Base-by-base conservation (phyloP, 768 basidiomycete species). In the Brasilioporus rufonigricans region DNA sequence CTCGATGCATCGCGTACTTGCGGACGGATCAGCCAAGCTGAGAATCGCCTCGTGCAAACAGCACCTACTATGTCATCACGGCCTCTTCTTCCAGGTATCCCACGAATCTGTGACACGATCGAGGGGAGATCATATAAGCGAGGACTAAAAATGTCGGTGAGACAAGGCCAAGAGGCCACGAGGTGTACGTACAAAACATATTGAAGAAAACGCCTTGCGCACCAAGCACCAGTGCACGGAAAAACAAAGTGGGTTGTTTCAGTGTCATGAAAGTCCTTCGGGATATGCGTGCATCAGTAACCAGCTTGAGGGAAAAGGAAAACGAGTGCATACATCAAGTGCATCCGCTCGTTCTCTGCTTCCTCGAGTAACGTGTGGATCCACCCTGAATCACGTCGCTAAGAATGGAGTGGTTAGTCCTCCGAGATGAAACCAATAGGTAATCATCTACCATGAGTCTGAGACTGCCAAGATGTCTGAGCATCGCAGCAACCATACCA, bases 271-370 rank as follows among this genome's bases (percentile, higher is more conserved):
- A 99, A 2, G 95, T 97, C 85, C 91, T 90, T 62, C 8, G 52
- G 52, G 61, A 39, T 49, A 61, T 33, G 56, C 59, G 43, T 53
- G 57, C 21, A 44, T 57, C 53, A 48, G 50, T n/a, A 50, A 63
- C 63, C 52, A 57, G 31, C 44, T 44, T 32, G 38, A 36, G 27
- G 27, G 16, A 49, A 50, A 36, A 27, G 35, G 57, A 9, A 39
- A 33, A 58, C 55, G 48, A 48, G 35, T 19, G 40, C 48, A 36
- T 51, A 91, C 89, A 95, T 89, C 49, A 95, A 78, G 70, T 96
- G 93, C 91, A 97, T 96, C 33, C 96, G 78, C 74, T 99, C 96
- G 68, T 98, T 98, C 67, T 98, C 93, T 13, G 94, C 93, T 74
- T 97, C 96, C 67, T 93, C 89, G 18, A 97, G 75, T 41, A 93